Conservation (phyloP, 768 basidiomycete species). For the Rhizopogon roseolus region DNA sequence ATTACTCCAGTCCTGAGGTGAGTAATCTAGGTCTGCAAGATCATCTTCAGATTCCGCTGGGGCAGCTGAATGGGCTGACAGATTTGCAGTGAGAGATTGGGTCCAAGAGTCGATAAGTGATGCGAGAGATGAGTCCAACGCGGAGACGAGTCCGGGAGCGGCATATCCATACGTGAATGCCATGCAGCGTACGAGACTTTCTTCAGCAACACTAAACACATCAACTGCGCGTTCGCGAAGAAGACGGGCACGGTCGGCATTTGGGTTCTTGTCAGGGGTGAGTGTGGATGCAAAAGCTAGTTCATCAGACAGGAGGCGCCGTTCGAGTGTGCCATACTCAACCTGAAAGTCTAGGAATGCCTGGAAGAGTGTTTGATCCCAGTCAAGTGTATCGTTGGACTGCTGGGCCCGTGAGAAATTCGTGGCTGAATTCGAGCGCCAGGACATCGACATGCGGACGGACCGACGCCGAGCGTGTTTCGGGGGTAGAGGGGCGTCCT, state of each 20-base stretch:
- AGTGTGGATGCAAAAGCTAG: constrained; percentile 40
- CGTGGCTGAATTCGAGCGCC: constrained; percentile 35
- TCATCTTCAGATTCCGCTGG: constrained; percentile 47
- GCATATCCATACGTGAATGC: constrained; percentile 91
- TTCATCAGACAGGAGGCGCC: constrained; percentile 56
- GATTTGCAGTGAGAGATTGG: constrained; percentile 37
- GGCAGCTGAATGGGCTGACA: constrained; percentile 21
- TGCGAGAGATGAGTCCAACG: constrained; percentile 67
- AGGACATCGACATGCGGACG: constrained; percentile 62
- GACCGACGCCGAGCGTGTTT: constrained; percentile 48
- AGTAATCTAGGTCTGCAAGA: constrained; percentile 80
- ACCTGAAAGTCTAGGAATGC: constrained; percentile 90
- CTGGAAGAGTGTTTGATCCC: constrained; percentile 92
- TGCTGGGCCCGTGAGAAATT: constrained; percentile 5
- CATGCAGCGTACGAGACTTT: constrained; percentile 68
- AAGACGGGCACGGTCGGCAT: constrained; percentile 44
- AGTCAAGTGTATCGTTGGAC: constrained; percentile 46
- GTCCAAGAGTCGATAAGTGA: constrained; percentile 68
- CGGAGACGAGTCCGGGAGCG: constrained; percentile 62
- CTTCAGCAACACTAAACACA: constrained; percentile 75
- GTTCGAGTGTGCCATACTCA: constrained; percentile 79
- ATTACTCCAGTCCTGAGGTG: constrained; percentile 80
- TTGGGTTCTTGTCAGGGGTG: constrained; percentile 22
- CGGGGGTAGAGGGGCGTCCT: constrained; percentile 12
- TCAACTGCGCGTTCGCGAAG: constrained; percentile 74